Conservation (phyloP, 2,329 filamentous ascomycete genomes). For the Berkeleyomyces rouxiae region DNA sequence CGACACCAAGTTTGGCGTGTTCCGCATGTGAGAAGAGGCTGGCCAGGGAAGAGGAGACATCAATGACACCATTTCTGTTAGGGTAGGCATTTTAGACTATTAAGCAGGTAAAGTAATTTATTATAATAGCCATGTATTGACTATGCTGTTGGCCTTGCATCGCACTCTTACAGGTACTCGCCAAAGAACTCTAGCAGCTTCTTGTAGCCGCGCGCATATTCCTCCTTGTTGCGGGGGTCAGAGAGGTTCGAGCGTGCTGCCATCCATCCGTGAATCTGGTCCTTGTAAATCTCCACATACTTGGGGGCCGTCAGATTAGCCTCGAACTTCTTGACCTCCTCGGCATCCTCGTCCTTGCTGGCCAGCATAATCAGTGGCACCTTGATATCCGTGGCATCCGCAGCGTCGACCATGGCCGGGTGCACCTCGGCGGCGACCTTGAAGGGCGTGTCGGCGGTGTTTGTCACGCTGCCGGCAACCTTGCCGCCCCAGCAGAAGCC, state of each 20-base stretch:
- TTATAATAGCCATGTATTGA: not conserved
- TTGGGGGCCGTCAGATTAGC: constrained; percentile 36
- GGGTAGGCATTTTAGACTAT: not conserved
- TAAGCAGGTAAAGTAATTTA: not conserved
- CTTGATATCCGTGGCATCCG: constrained; percentile 42
- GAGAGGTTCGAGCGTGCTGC: constrained; percentile 44
- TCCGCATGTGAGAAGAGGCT: constrained; percentile 46
- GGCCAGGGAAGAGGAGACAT: not conserved
- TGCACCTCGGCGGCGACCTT: constrained; percentile 39
- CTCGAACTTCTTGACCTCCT: constrained; percentile 39
- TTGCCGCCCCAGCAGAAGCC: constrained; percentile 62
- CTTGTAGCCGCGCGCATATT: constrained; percentile 46
- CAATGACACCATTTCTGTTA: not conserved
- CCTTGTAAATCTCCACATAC: constrained; percentile 47
- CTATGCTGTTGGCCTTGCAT: not conserved
- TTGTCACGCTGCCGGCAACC: constrained; percentile 36
- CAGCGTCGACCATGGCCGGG: constrained; percentile 47
- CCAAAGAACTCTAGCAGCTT: constrained; percentile 40
- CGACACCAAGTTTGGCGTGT: constrained; percentile 60
- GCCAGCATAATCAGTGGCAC: constrained; percentile 47
- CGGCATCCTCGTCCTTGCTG: constrained; percentile 44
- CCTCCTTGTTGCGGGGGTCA: constrained; percentile 39
- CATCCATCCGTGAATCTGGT: constrained; percentile 63
- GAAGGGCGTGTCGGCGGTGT: constrained; percentile 25
- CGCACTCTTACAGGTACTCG: constrained; percentile 28